Base-by-base conservation (phyloP, 163 green algal genomes). In the Chlamydomonas reinhardtii region DNA sequence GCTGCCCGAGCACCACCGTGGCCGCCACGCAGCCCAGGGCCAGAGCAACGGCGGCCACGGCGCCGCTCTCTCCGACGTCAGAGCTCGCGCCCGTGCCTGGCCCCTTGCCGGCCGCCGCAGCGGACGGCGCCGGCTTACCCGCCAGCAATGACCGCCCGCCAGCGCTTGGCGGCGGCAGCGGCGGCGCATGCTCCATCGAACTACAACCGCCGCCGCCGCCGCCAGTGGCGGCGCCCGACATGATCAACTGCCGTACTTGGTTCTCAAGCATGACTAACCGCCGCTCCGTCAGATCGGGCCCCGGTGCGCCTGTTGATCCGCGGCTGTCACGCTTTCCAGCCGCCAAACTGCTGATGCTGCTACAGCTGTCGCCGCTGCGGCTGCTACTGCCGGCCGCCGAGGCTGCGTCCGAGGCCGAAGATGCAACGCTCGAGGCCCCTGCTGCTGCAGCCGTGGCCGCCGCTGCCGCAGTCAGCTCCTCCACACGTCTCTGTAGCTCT, bases 401-500 rank as follows among this genome's bases (percentile, higher is more conserved):
- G 56, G 54, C 39, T 35, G 17, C 59, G 31, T 56, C 43, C 2
- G 65, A 37, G 3, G 75, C 72, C 59, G 75, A 74, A 66, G 37
- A 59, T 34, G 73, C 61, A 15, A 34, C 75, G 70, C 31, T 48
- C 12, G 24, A 32, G 29, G 25, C 24, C 54, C 35, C 64, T 39
- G 37, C 62, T 22, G 20, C 24, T 11, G 59, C 59, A 0, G 20
- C 24, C 59, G 59, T 29, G 22, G 59, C 59, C 19, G 59, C 22
- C 4, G 59, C 22, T 22, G 59, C 59, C 56, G 59, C 29, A 29
- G 76, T n/a, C 76, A 83, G 70, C 62, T 83, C 76, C 61, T 37
- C 35, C 29, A 84, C 34, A 5, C 29, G 37, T 25, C 31, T 65
- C 76, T 84, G 76, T 11, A 84, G 64, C 76, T 84, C 64, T 24